A percentile compares a stretch with the other conserved stretches of the same genome.
These are phyloP conservation scores for Dianthus caryophyllus DNA, from an alignment of 148 eudicot genomes.

Conservation along the genomic window DNA sequence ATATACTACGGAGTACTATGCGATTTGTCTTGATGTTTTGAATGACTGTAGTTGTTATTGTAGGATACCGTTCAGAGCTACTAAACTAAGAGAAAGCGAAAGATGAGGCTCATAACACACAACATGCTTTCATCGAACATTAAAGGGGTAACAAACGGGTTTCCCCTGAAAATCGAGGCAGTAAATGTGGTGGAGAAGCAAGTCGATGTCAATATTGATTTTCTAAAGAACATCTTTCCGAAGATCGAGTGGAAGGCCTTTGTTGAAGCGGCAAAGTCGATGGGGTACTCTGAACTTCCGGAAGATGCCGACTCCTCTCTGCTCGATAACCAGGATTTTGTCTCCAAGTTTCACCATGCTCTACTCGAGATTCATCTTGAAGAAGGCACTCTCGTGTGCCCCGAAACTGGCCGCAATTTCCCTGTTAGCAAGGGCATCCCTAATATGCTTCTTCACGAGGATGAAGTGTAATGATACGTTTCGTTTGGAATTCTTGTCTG, in stretches of 20 bases:
- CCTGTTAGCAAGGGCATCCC: slow-evolving; percentile 33
- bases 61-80: not conserved
- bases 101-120: slow-evolving; percentile 90
- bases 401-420: slow-evolving; percentile 49
- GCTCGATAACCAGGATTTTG: slow-evolving; percentile 30
- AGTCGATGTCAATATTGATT: slow-evolving; percentile 65
- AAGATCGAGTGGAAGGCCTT: slow-evolving; percentile 82
- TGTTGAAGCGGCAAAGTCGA: slow-evolving; percentile 54
- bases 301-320: slow-evolving; percentile 46
- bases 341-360: slow-evolving; percentile 54
- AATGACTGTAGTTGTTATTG: not conserved
- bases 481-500: not conserved
- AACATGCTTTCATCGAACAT: slow-evolving; percentile 93
- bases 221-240: slow-evolving; percentile 70
- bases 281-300: slow-evolving; percentile 65
- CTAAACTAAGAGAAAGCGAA: not conserved
- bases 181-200: slow-evolving; percentile 52
- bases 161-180: slow-evolving; percentile 65
- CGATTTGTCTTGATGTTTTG: not conserved
- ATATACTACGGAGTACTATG: too few relatives aligned
- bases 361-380: slow-evolving; percentile 85
- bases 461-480: slow-evolving; percentile 15
- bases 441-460: slow-evolving; percentile 29
- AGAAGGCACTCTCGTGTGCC: slow-evolving; percentile 86
- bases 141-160: slow-evolving; percentile 79